Conservation (phyloP, 352 stramenopile genomes). For the Phytophthora capsici region DNA sequence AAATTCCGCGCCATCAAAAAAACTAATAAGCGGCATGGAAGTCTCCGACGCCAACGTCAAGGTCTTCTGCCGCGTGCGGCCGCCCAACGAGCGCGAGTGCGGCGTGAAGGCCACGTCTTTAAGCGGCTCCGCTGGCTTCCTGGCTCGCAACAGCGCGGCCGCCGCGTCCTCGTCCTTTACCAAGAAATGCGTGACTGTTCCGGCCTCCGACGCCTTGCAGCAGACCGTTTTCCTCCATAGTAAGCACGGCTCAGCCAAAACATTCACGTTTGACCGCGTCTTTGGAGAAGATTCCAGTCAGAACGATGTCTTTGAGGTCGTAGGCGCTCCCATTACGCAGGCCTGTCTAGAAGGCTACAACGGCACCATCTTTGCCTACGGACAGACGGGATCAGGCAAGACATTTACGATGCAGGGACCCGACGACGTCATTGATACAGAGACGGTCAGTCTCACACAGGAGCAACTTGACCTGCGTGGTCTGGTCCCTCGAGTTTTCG, state of each 20-base stretch:
- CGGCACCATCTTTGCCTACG: conserved; percentile 89
- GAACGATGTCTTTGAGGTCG: conserved; percentile 90
- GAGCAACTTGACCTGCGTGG: conserved; percentile 56
- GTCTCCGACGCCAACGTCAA: conserved; percentile 71
- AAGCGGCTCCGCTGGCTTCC: conserved; percentile 23
- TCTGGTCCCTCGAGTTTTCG: conserved; percentile 82
- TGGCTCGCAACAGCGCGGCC: conserved; percentile 18
- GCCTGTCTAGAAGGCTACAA: conserved; percentile 87
- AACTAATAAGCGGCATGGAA: conserved; percentile 15
- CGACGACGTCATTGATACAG: conserved; percentile 68
- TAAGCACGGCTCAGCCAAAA: conserved; percentile 53
- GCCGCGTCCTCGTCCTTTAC: conserved; percentile 31
- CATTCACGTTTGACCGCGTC: conserved; percentile 93
- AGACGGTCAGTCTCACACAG: conserved; percentile 31
- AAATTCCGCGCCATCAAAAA: conserved; percentile 21
- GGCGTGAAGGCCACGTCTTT: conserved; percentile 21
- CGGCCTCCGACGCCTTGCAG: conserved; percentile 44
- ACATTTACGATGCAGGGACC: conserved; percentile 89
- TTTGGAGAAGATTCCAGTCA: conserved; percentile 92
- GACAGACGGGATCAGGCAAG: conserved; percentile 85
- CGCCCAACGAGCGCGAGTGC: conserved; percentile 78
- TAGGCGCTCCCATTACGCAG: conserved; percentile 84
- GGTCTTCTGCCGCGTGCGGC: conserved; percentile 88
- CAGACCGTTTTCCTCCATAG: conserved; percentile 70
- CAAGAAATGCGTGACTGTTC: conserved; percentile 75